phyloP scores from a whole-genome alignment of 768 basidiomycete genomes.

The Hemileccinum rubropunctum region DNA sequence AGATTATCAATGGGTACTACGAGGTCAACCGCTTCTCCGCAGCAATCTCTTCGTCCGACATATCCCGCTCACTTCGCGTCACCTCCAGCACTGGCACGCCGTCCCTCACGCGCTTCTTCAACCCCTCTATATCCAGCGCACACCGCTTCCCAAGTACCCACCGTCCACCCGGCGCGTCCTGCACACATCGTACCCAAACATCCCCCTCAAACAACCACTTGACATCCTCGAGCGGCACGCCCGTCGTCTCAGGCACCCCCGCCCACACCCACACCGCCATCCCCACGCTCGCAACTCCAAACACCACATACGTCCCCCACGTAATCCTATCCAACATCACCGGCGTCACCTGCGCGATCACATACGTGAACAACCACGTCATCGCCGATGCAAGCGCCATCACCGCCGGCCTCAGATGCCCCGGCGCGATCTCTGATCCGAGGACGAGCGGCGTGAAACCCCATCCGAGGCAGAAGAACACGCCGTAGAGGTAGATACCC shows the following conservation, averaged over 20 bases:
- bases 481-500: slow-evolving; percentile 36
- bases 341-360: slow-evolving; percentile 38
- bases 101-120: slow-evolving; percentile 14
- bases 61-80: not conserved
- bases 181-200: slow-evolving; percentile 25
- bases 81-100: not conserved
- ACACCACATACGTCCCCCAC: slow-evolving; percentile 33
- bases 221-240: slow-evolving; percentile 39
- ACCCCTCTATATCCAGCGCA: slow-evolving; percentile 24
- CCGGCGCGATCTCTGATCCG: slow-evolving; percentile 35
- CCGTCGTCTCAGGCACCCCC: slow-evolving; percentile 41
- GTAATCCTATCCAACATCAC: slow-evolving; percentile 29
- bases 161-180: slow-evolving; percentile 34
- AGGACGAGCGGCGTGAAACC: slow-evolving; percentile 35
- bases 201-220: slow-evolving; percentile 33
- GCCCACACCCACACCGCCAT: slow-evolving; percentile 35
- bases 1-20: not conserved
- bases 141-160: slow-evolving; percentile 23
- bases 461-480: slow-evolving; percentile 36
- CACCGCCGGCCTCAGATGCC: slow-evolving; percentile 33
- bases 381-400: slow-evolving; percentile 30
- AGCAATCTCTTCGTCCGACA: slow-evolving; percentile 1
- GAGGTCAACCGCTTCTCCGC: not conserved
- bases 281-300: slow-evolving; percentile 28
- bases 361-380: slow-evolving; percentile 39